Conservation (phyloP, 1,284 basidiomycete species). For the Schizophyllum commune region DNA sequence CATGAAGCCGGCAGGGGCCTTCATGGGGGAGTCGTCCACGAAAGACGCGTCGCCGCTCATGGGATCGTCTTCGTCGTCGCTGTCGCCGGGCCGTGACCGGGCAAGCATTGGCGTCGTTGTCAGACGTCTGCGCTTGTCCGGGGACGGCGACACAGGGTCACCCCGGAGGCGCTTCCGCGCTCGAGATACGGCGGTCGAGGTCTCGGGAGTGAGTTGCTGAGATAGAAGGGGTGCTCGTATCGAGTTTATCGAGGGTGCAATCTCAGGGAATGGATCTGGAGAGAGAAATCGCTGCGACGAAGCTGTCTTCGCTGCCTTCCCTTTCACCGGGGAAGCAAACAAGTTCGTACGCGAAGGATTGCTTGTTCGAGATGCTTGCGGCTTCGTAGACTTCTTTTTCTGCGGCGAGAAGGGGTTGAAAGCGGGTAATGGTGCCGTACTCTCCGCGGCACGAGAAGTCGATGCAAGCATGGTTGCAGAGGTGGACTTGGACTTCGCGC, state of each 20-base stretch:
- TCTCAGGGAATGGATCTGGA: conserved; percentile 26
- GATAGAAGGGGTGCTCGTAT: conserved; percentile 12
- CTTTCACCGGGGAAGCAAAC: conserved; percentile 47
- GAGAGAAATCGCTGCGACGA: conserved; percentile 15
- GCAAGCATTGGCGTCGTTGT: conserved; percentile 18
- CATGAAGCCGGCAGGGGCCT: conserved; percentile 51
- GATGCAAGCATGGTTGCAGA: conserved; percentile 31
- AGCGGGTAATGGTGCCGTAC: conserved; percentile 40
- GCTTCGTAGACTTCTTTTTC: conserved; percentile 40
- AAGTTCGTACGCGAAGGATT: conserved; percentile 31
- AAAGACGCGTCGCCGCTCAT: conserved; percentile 35
- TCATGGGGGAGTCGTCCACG: conserved; percentile 63
- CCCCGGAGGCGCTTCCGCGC: conserved; percentile 75
- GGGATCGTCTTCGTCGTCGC: conserved; percentile 30
- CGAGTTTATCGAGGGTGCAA: conserved; percentile 8
- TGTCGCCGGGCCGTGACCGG: conserved; percentile 21
- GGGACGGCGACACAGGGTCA: conserved; percentile 73
- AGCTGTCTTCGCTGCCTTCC: conserved; percentile 17
- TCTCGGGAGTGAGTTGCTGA: conserved; percentile 11
- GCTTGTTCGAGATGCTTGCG: conserved; percentile 15
- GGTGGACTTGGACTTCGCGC: conserved; percentile 17
- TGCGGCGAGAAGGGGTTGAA: conserved; percentile 75
- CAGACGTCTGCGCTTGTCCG: conserved; percentile 58
- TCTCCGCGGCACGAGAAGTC: conserved; percentile 36
- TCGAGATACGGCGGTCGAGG: conserved; percentile 42